These are phyloP conservation scores for Kondoa subrosea DNA, from an alignment of 768 basidiomycete species.

Conservation along the genomic window DNA sequence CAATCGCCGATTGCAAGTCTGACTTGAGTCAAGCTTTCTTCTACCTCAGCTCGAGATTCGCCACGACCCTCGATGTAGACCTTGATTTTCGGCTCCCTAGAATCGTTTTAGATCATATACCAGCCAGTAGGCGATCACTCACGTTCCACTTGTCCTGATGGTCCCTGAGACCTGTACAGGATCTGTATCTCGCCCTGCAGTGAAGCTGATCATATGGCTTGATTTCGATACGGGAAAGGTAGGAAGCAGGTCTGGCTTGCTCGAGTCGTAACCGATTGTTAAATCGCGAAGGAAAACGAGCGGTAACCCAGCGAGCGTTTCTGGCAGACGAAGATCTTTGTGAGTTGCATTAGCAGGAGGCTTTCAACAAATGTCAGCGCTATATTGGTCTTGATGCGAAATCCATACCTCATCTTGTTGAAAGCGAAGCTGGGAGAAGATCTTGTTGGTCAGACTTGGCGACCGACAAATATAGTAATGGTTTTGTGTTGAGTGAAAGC, in stretches of 20 bases:
- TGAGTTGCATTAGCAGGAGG: neutral
- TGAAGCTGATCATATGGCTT: constrained; percentile 69
- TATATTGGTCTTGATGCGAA: neutral
- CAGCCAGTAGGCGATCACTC: neutral
- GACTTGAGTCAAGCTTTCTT: constrained; percentile 40
- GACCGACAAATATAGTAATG: constrained; percentile 41
- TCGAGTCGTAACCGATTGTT: constrained; percentile 50
- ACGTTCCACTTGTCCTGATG: constrained; percentile 65
- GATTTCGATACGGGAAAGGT: constrained; percentile 43
- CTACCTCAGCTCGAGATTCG: constrained; percentile 38
- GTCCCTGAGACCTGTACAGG: constrained; percentile 45
- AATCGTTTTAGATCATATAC: neutral
- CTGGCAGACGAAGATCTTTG: constrained; percentile 11
- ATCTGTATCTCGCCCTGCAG: constrained; percentile 34
- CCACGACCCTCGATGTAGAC: constrained; percentile 74
- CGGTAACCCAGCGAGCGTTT: constrained; percentile 41
- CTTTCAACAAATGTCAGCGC: too few species aligned
- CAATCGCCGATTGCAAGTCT: constrained; percentile 50
- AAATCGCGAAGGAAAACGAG: constrained; percentile 56
- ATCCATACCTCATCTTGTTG: constrained; percentile 10
- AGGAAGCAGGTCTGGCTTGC: constrained; percentile 44
- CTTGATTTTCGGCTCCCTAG: constrained; percentile 44
- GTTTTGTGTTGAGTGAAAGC: constrained; percentile 29
- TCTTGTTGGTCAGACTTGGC: constrained; percentile 46
- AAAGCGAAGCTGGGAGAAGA: constrained; percentile 38